phyloP scores from a whole-genome alignment of 345 rosid species.

The thale cress (Arabidopsis thaliana) region DNA sequence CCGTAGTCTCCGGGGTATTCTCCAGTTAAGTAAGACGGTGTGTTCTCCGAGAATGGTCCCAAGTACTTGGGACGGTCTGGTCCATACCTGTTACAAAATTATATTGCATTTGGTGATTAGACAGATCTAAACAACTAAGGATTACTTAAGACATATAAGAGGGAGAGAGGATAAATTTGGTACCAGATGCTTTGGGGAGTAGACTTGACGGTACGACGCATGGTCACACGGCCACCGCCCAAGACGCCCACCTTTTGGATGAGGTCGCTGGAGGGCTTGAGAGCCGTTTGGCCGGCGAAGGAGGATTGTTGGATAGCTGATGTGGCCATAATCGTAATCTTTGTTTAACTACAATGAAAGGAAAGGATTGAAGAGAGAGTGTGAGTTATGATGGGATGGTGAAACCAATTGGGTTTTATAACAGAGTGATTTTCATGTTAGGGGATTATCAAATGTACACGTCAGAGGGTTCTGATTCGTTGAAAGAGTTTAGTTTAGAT shows the following conservation, averaged over 20 bases:
- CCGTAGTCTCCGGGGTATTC: constrained; percentile 96
- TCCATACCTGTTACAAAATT: constrained; percentile 73
- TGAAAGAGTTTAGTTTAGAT: constrained; percentile 48
- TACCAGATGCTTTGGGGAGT: constrained; percentile 92
- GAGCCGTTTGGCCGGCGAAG: constrained; percentile 73
- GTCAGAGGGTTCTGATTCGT: constrained; percentile 56
- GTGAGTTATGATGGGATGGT: not conserved
- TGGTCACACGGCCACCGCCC: constrained; percentile 69
- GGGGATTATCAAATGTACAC: constrained; percentile 60
- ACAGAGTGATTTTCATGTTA: constrained; percentile 26
- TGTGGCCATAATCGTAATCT: constrained; percentile 66
- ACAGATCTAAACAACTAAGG: not conserved
- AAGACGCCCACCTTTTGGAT: constrained; percentile 67
- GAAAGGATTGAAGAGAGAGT: constrained; percentile 15
- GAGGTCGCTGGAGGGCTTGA: constrained; percentile 74
- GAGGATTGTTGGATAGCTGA: constrained; percentile 85
- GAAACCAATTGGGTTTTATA: constrained; percentile 46
- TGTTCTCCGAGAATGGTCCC: constrained; percentile 98
- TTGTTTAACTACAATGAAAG: not conserved
- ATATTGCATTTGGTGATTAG: not conserved
- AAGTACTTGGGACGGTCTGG: constrained; percentile 96
- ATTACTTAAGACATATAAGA: not conserved
- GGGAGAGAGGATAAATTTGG: not conserved
- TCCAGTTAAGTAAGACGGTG: constrained; percentile 90
- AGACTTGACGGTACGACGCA: constrained; percentile 85